Evolutionary conservation across 2,329 filamentous ascomycete genomes (phyloP).

Genomic region (Teratosphaeriaceae sp.): DNA sequence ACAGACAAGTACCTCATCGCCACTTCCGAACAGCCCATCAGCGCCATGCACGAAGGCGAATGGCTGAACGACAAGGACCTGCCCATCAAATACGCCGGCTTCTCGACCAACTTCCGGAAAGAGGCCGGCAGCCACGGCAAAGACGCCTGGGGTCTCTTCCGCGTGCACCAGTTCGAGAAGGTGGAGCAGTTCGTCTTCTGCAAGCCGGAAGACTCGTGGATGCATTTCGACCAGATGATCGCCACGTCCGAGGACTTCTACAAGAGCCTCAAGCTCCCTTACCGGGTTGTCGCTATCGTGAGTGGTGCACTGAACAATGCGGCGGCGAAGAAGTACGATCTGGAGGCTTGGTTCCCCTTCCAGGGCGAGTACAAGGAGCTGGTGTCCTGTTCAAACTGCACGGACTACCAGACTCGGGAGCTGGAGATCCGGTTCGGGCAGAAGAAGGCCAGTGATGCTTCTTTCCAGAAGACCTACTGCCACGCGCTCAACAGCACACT

Average conservation of each 20-base stretch:
- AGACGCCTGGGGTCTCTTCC: conserved; percentile 97
- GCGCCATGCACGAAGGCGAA: conserved; percentile 78
- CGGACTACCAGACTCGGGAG: conserved; percentile 91
- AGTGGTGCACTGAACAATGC: conserved; percentile 93
- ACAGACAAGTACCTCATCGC: conserved; percentile 81
- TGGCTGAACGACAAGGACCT: conserved; percentile 82
- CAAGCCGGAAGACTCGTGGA: conserved; percentile 86
- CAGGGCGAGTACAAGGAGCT: conserved; percentile 98
- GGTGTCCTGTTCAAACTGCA: conserved; percentile 96
- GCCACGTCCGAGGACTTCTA: conserved; percentile 89
- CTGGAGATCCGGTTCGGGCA: conserved; percentile 87
- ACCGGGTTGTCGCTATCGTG: conserved; percentile 88
- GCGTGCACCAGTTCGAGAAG: conserved; percentile 97
- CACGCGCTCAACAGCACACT: conserved; percentile 88
- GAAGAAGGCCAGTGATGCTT: conserved; percentile 73
- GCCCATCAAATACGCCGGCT: conserved; percentile 82
- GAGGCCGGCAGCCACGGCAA: conserved; percentile 88
- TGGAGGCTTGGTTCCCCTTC: conserved; percentile 95
- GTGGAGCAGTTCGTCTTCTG: conserved; percentile 74
- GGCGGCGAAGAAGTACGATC: conserved; percentile 85
- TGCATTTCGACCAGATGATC: conserved; percentile 92
- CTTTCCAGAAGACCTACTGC: conserved; percentile 81
- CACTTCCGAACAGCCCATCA: conserved; percentile 92
- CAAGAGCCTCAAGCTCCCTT: conserved; percentile 79
- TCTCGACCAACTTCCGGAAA: conserved; percentile 91